These are phyloP conservation scores for Brassica napus DNA, from an alignment of 345 rosid species.

Conservation along the genomic window Da-Ae NC_063448.1:43200001-43200500, in stretches of 20 bases:
- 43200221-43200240: too few relatives aligned
- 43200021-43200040: too few relatives aligned
- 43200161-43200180: too few relatives aligned
- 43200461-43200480: constrained; percentile 93
- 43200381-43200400: constrained; percentile 47
- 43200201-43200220: too few relatives aligned
- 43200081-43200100: too few relatives aligned
- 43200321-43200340: background rate
- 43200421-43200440: constrained; percentile 80
- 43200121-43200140: too few relatives aligned
- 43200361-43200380: constrained; percentile 17
- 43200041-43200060: too few relatives aligned
- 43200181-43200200: too few relatives aligned
- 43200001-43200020: too few relatives aligned
- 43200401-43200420: constrained; percentile 61
- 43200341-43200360: constrained; percentile 20
- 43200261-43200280: constrained; percentile 15
- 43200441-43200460: constrained; percentile 77
- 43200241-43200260: background rate
- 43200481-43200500: constrained; percentile 94
- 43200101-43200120: too few relatives aligned
- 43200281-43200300: constrained; percentile 37
- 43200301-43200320: constrained; percentile 3
- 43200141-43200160: too few relatives aligned
- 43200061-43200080: too few relatives aligned